A percentile compares a stretch with the other conserved stretches of the same genome.
Evolutionary conservation across 2,329 filamentous ascomycete genomes (phyloP).

Genomic region (Sclerotinia glacialis): DNA sequence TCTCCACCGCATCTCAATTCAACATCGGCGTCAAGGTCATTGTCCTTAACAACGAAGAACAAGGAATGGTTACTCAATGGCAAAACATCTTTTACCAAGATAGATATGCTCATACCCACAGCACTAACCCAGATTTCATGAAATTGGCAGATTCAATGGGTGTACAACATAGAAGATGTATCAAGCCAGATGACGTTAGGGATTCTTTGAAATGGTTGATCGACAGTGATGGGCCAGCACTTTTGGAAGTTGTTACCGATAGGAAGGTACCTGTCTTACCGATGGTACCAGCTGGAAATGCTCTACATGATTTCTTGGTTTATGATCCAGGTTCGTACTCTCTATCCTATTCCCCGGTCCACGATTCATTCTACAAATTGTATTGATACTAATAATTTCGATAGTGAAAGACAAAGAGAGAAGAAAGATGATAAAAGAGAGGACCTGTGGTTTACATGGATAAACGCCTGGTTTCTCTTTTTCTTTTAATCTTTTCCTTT

Average conservation of each 20-base stretch:
- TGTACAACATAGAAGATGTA: conserved; percentile 68
- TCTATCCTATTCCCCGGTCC: conserved; percentile 23
- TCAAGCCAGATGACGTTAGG: conserved; percentile 72
- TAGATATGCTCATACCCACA: conserved; percentile 87
- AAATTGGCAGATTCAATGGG: conserved; percentile 91
- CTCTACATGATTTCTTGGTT: conserved; percentile 87
- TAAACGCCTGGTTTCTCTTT: conserved; percentile 1
- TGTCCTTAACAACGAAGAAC: conserved; percentile 93
- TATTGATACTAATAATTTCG: conserved; percentile 40
- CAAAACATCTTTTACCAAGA: conserved; percentile 97
- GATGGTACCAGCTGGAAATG: conserved; percentile 89
- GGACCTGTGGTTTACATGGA: conserved; percentile 43
- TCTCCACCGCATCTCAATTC: conserved; percentile 90
- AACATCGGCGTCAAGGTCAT: conserved; percentile 96
- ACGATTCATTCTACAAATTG: conserved; percentile 12
- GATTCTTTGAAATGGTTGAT: conserved; percentile 86
- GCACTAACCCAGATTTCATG: conserved; percentile 93
- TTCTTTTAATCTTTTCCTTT: not conserved
- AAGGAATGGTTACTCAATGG: conserved; percentile 99
- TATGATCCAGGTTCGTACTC: conserved; percentile 69
- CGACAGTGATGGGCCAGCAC: conserved; percentile 81
- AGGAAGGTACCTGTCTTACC: conserved; percentile 92
- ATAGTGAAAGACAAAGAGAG: conserved; percentile 65
- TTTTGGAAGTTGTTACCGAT: conserved; percentile 90
- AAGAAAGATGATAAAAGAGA: conserved; percentile 62